phyloP scores from a whole-genome alignment of 768 basidiomycete genomes.

The Postia placenta region DNA sequence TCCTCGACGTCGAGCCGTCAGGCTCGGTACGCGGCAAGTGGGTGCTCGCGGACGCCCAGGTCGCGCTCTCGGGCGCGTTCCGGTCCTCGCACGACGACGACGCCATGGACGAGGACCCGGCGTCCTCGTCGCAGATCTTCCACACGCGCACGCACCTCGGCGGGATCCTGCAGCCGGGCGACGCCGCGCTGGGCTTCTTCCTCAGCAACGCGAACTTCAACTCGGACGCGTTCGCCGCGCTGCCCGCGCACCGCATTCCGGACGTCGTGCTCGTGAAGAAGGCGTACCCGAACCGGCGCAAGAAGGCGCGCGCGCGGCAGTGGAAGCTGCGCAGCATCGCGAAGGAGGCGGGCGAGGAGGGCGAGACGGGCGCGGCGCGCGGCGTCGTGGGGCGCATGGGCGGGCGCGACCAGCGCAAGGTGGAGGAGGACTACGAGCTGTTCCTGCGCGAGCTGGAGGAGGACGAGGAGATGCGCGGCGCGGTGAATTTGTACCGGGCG shows the following conservation, averaged over 20 bases:
- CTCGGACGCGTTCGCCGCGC: constrained; percentile 72
- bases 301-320: constrained; percentile 78
- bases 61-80: constrained; percentile 80
- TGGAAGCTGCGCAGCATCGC: constrained; percentile 93
- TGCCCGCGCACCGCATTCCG: constrained; percentile 66
- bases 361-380: constrained; percentile 66
- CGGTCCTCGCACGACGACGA: constrained; percentile 50
- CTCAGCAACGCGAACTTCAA: constrained; percentile 91
- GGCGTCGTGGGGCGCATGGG: constrained; percentile 91
- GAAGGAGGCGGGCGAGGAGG: constrained; percentile 85
- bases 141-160: constrained; percentile 98
- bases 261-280: constrained; percentile 94
- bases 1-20: constrained; percentile 90
- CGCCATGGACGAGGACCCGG: constrained; percentile 54
- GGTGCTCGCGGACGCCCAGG: constrained; percentile 85
- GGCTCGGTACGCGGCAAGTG: constrained; percentile 66
- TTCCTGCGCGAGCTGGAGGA: constrained; percentile 95
- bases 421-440: constrained; percentile 94
- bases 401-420: constrained; percentile 85
- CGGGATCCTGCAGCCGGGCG: constrained; percentile 89
- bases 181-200: constrained; percentile 88
- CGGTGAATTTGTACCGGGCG: constrained; percentile 83
- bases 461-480: constrained; percentile 83
- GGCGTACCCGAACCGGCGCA: constrained; percentile 87
- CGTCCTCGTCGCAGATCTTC: constrained; percentile 69